Percentiles rank a stretch among this genome's conserved stretches.
These are phyloP conservation scores for Coemansia sp. DNA, from an alignment of 192 early-diverging fungal genomes.

Conservation along the genomic window DNA sequence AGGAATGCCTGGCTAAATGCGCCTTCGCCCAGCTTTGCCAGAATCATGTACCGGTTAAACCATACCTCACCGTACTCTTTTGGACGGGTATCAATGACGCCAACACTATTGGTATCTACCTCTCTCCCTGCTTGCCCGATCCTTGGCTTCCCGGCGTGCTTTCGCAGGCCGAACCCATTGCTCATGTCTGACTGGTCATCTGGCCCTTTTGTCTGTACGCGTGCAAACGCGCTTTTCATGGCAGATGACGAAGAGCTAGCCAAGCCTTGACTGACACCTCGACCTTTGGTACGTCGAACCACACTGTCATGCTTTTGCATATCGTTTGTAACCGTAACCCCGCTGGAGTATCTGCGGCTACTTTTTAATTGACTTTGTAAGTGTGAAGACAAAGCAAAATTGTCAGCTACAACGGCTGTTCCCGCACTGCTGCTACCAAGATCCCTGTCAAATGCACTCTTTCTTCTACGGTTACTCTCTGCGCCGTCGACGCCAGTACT, in stretches of 20 bases:
- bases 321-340: too few relatives aligned
- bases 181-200: slow-evolving; percentile 12
- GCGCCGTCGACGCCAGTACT: background rate
- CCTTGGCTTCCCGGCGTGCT: slow-evolving; percentile 6
- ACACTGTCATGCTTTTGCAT: too few relatives aligned
- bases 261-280: too few relatives aligned
- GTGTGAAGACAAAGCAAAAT: slow-evolving; percentile 4
- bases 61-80: slow-evolving; percentile 48
- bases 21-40: slow-evolving; percentile 49
- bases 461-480: slow-evolving; percentile 20
- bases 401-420: background rate
- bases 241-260: background rate
- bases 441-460: slow-evolving; percentile 13
- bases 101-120: background rate
- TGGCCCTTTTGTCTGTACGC: slow-evolving; percentile 19
- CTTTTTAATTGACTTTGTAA: slow-evolving; percentile 19
- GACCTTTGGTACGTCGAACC: too few relatives aligned
- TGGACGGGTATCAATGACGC: slow-evolving; percentile 16
- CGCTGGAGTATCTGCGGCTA: background rate
- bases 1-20: slow-evolving; percentile 51
- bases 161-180: slow-evolving; percentile 4
- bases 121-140: background rate
- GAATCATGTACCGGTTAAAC: slow-evolving; percentile 46
- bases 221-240: slow-evolving; percentile 48
- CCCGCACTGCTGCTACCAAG: background rate